Conservation (phyloP, 1,284 basidiomycete species). For the Ceratobasidium sp. region DNA sequence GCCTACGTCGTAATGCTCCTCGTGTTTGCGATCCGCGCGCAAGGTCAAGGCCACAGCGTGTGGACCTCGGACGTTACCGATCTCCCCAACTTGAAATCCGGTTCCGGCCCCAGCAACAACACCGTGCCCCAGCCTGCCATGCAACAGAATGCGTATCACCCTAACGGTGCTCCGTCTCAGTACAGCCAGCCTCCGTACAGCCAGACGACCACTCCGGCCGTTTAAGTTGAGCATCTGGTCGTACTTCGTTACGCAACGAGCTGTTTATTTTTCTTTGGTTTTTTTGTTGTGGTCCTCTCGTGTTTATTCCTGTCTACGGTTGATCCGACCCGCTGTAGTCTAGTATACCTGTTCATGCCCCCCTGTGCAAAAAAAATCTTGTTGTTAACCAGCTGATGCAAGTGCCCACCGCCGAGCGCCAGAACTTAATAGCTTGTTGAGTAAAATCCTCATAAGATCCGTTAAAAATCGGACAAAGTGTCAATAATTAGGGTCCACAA, state of each 20-base stretch:
- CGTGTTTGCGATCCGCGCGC: conserved; percentile 2
- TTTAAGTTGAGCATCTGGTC: not conserved
- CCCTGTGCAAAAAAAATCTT: not conserved
- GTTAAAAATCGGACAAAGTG: too few species aligned
- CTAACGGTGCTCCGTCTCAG: not conserved
- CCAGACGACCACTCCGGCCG: not conserved
- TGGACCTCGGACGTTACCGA: conserved; percentile 30
- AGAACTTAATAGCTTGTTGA: too few species aligned
- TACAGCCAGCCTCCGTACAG: not conserved
- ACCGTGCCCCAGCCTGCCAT: not conserved
- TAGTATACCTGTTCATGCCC: not conserved
- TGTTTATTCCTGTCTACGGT: not conserved
- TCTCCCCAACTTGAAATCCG: not conserved
- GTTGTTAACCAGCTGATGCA: too few species aligned
- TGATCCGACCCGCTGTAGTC: not conserved
- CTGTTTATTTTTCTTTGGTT: not conserved
- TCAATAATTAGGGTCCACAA: too few species aligned
- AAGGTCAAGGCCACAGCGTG: conserved; percentile 22
- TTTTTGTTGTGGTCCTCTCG: not conserved
- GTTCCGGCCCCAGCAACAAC: not conserved
- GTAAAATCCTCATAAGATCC: too few species aligned
- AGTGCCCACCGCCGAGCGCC: too few species aligned
- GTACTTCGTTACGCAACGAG: not conserved
- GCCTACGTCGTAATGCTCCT: conserved; percentile 13
- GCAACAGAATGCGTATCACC: not conserved